Conservation (phyloP, 306 rosid species). For the Rosa lucieae region DNA sequence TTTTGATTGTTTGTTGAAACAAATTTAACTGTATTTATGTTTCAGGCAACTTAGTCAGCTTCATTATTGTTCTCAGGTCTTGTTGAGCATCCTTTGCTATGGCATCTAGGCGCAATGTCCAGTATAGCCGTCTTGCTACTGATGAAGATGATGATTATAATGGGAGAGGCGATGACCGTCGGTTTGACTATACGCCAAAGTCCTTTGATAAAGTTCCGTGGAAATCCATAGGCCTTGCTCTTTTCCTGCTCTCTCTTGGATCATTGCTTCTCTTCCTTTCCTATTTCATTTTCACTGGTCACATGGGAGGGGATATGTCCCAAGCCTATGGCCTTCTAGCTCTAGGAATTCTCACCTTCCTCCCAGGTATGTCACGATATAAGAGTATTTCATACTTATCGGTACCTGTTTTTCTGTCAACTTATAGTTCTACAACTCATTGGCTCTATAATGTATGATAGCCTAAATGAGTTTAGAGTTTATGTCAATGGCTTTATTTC, state of each 20-base stretch:
- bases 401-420: conserved; percentile 1
- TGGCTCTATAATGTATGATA: neutral
- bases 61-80: conserved; percentile 20
- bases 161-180: conserved; percentile 58
- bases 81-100: conserved; percentile 29
- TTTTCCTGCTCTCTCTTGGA: conserved; percentile 75
- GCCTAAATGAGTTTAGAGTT: neutral
- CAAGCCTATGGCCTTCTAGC: conserved; percentile 93
- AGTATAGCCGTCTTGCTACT: conserved; percentile 51
- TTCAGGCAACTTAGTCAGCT: neutral
- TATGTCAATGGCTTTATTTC: neutral
- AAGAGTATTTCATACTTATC: conserved; percentile 1
- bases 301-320: conserved; percentile 89
- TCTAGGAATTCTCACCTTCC: conserved; percentile 83
- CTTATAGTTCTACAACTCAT: neutral
- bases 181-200: conserved; percentile 84
- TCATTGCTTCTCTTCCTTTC: conserved; percentile 73
- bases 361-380: conserved; percentile 63
- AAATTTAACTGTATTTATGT: neutral
- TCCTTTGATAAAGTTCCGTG: conserved; percentile 82
- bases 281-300: conserved; percentile 80
- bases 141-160: conserved; percentile 52
- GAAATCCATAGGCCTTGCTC: conserved; percentile 89
- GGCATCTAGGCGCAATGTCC: conserved; percentile 72
- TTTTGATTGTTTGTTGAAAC: neutral